Percentiles rank a stretch among this genome's conserved stretches.
Evolutionary conservation across 768 basidiomycete genomes (phyloP).

Genomic region (Phanerochaete sordida): DNA sequence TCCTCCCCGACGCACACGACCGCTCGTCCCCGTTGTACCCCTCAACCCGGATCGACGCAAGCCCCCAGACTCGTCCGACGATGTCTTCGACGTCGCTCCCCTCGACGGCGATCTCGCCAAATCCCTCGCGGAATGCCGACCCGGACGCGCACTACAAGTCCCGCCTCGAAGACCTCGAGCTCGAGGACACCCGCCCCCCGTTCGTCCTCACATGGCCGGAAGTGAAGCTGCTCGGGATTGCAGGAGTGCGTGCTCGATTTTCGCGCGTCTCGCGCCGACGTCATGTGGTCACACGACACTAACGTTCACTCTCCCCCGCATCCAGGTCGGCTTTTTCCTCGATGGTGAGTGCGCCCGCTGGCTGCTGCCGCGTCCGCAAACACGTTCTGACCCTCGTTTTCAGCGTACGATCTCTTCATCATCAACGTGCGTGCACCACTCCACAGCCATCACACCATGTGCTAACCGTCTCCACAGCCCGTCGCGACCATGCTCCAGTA

Average conservation of each 20-base stretch:
- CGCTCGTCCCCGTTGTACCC: not conserved
- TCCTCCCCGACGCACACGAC: not conserved
- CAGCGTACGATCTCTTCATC: conserved; percentile 70
- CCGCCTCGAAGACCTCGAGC: conserved; percentile 31
- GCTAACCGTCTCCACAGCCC: conserved; percentile 36
- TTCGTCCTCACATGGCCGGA: conserved; percentile 43
- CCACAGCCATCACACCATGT: not conserved
- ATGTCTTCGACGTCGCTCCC: conserved; percentile 1
- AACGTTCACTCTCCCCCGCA: not conserved
- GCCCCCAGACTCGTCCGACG: not conserved
- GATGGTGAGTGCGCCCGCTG: conserved; percentile 45
- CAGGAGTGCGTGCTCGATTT: conserved; percentile 42
- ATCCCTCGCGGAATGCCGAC: not conserved
- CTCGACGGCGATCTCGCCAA: not conserved
- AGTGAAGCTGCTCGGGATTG: conserved; percentile 57
- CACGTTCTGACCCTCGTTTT: not conserved
- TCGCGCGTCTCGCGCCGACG: not conserved
- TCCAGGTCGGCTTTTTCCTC: conserved; percentile 66
- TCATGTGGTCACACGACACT: conserved; percentile 2
- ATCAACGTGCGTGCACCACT: conserved; percentile 48
- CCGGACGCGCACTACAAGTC: conserved; percentile 4
- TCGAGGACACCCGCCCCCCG: conserved; percentile 30
- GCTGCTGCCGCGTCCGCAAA: not conserved
- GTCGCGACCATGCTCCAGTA: conserved; percentile 68
- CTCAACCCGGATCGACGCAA: not conserved